Percentiles rank a stretch among this genome's conserved stretches.
phyloP scores from a whole-genome alignment of 208 protist species.

The Crithidia fasciculata region DNA sequence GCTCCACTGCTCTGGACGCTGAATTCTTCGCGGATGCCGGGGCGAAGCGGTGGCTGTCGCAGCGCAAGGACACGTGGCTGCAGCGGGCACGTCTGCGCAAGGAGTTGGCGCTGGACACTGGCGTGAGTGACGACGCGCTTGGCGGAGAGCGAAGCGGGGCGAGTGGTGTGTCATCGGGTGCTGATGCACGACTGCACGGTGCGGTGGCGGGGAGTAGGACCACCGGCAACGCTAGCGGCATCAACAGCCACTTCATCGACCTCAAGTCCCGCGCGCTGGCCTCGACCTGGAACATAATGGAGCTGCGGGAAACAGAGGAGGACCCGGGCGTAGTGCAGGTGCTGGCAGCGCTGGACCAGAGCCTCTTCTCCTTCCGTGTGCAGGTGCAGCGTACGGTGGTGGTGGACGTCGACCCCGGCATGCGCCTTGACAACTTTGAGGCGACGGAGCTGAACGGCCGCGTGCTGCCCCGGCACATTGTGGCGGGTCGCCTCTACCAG shows the following conservation, averaged over 20 bases:
- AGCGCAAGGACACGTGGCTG: slow-evolving; percentile 65
- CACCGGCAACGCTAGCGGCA: neutral
- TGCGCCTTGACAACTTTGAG: slow-evolving; percentile 19
- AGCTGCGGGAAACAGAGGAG: slow-evolving; percentile 70
- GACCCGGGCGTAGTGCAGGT: slow-evolving; percentile 65
- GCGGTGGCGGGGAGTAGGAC: neutral
- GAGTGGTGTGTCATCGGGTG: neutral
- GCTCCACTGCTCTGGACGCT: slow-evolving; percentile 56
- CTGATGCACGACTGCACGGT: slow-evolving; percentile 1
- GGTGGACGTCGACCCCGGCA: slow-evolving; percentile 55
- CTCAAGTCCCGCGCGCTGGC: slow-evolving; percentile 77
- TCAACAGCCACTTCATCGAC: slow-evolving; percentile 83
- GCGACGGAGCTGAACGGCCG: slow-evolving; percentile 42
- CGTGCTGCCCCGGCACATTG: slow-evolving; percentile 66
- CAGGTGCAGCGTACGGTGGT: slow-evolving; percentile 67
- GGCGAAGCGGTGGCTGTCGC: slow-evolving; percentile 53
- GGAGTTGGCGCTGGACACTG: slow-evolving; percentile 56
- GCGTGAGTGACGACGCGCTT: slow-evolving; percentile 10
- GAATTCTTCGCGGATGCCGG: slow-evolving; percentile 70
- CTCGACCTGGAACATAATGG: slow-evolving; percentile 77
- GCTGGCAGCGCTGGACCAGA: slow-evolving; percentile 63
- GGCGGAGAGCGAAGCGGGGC: neutral
- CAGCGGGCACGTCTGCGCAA: slow-evolving; percentile 80
- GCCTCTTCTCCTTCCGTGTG: slow-evolving; percentile 74
- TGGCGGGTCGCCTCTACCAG: slow-evolving; percentile 51